Base-by-base conservation (phyloP, 169 alveolate species). In the Eimeria praecox region DNA sequence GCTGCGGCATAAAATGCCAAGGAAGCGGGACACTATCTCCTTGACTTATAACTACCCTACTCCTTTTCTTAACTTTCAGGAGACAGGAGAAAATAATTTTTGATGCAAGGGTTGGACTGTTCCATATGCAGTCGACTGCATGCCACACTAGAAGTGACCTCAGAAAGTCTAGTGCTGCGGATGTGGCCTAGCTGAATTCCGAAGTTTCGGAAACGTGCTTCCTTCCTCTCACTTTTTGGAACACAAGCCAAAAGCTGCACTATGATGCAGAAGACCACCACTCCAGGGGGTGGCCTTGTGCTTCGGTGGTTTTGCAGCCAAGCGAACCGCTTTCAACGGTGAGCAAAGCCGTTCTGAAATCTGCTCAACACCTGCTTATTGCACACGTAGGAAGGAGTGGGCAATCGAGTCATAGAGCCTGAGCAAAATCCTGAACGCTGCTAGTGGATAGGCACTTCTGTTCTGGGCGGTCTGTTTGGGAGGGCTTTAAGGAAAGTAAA, bases 131-230 rank as follows among this genome's bases (percentile, higher is more conserved):
- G 83, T 12, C 38, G 54, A 18, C 49, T 73, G 83, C 83, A 38
- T 73, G 83, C 33, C 52, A 38, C 52, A 38, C 52, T 38, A 73
- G 83, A 73, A 73, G 83, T 73, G 83, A 73, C 83, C 83, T 38
- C 52, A 73, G 54, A 35, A 73, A 49, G 80, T 33, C 12, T 16
- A 12, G 80, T 8, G 80, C 80, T 69, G 6, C 46, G 80, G 9
- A 30, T 18, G 12, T 38, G 83, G 52, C 33, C 83, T 18, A 38
- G 52, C 54, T 35, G 35, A 30, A 20, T 73, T 38, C 49, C 16
- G 83, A 27, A 38, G 54, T 2, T 38, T 73, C 52, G 83, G 83
- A 73, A 73, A 5, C 22, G 83, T 73, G 12, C 35, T 38, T 38
- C 83, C 12, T 18, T 73, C 18, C 54, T 16, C 83, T 38, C 49